phyloP scores from a whole-genome alignment of 2,329 filamentous ascomycete species.

The Calonectria fujianensis region DNA sequence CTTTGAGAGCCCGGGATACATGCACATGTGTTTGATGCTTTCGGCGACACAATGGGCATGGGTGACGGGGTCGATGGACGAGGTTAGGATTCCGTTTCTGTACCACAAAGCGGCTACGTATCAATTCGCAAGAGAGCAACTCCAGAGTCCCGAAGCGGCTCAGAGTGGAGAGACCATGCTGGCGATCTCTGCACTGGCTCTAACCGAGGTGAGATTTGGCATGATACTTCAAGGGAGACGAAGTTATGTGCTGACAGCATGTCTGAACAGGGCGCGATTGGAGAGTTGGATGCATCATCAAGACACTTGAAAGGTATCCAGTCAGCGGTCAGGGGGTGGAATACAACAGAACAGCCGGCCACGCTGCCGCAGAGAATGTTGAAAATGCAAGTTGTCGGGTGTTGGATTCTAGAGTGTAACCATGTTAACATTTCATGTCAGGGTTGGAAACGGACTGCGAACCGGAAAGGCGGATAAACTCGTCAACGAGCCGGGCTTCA shows the following conservation, averaged over 20 bases:
- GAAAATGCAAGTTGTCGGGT: conserved; percentile 59
- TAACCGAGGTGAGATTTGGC: conserved; percentile 62
- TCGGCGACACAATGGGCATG: conserved; percentile 68
- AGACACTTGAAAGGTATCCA: conserved; percentile 65
- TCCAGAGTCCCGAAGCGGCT: conserved; percentile 61
- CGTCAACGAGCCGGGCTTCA: conserved; percentile 64
- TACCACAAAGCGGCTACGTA: conserved; percentile 69
- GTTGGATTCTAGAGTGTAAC: conserved; percentile 10
- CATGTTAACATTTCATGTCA: conserved; percentile 48
- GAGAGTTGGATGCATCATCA: conserved; percentile 65
- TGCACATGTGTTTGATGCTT: conserved; percentile 67
- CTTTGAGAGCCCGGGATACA: conserved; percentile 66
- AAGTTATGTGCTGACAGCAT: conserved; percentile 38
- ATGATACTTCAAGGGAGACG: conserved; percentile 25
- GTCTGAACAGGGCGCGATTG: conserved; percentile 62
- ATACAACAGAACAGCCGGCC: conserved; percentile 43
- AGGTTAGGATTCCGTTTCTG: conserved; percentile 66
- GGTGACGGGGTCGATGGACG: conserved; percentile 66
- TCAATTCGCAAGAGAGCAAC: conserved; percentile 66
- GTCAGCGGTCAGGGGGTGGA: conserved; percentile 52
- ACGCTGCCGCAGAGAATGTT: conserved; percentile 66
- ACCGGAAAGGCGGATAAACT: conserved; percentile 63
- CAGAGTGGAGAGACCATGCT: conserved; percentile 65
- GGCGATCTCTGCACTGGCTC: conserved; percentile 65
- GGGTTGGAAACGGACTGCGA: conserved; percentile 64